Conservation (phyloP, 208 protist species). For the Trypanosoma vivax region DNA sequence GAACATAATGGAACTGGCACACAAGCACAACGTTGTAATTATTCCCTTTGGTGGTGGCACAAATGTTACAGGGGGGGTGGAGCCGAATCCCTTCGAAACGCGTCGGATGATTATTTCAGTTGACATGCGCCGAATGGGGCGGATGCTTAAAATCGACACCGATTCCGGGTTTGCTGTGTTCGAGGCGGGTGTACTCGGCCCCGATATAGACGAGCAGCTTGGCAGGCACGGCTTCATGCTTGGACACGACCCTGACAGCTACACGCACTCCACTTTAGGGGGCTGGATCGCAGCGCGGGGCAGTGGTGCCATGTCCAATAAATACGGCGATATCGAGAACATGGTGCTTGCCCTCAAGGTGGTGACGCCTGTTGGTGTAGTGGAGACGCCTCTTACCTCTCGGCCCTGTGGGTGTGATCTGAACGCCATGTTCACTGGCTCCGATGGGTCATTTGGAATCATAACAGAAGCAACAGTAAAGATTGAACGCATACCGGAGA, state of each 20-base stretch:
- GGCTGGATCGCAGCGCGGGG: conserved; percentile 93
- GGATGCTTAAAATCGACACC: conserved; percentile 82
- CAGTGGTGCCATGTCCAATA: conserved; percentile 93
- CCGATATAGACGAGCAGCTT: conserved; percentile 85
- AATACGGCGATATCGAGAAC: conserved; percentile 92
- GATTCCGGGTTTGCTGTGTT: conserved; percentile 84
- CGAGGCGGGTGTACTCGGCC: conserved; percentile 86
- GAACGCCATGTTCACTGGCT: conserved; percentile 89
- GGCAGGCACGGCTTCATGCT: conserved; percentile 84
- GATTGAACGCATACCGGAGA: conserved; percentile 81
- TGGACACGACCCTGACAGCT: conserved; percentile 92
- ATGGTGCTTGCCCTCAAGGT: conserved; percentile 90
- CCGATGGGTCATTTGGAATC: conserved; percentile 91
- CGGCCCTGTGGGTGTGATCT: conserved; percentile 84
- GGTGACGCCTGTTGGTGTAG: conserved; percentile 86
- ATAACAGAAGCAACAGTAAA: conserved; percentile 90
- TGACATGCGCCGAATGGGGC: conserved; percentile 91
- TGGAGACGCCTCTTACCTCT: conserved; percentile 76
- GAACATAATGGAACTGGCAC: conserved; percentile 70
- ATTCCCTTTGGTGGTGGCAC: conserved; percentile 94
- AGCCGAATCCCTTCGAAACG: conserved; percentile 81
- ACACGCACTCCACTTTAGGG: conserved; percentile 90
- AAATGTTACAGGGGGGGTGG: conserved; percentile 88
- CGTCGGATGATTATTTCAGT: conserved; percentile 88
- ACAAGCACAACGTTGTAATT: conserved; percentile 89